Base-by-base conservation (phyloP, 2,329 filamentous ascomycete genomes). In the Ophiostoma perfectum region DNA sequence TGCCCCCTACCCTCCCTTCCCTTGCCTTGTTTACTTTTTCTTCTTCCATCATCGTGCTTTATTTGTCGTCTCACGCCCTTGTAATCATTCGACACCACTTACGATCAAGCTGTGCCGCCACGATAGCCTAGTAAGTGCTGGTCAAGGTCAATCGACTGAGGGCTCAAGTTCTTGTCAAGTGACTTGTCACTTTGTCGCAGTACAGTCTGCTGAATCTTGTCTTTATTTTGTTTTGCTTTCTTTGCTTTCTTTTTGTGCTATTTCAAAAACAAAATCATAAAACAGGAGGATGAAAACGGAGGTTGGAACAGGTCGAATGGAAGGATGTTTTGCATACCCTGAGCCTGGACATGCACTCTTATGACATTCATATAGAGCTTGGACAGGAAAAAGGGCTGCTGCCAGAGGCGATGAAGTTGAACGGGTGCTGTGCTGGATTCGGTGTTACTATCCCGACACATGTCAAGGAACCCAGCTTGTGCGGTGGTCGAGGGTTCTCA, bases 341-440 rank as follows among this genome's bases (percentile, higher is more conserved):
- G 58, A 11, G 44, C 18, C 58, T 63, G 58, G 38, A 63, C 58
- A 63, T 42, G 58, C 58, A 63, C 60, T 63, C 14, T 27, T 63
- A 63, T 63, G 60, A 9, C 18, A 63, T 63, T 63, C 60, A 42
- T 42, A 63, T 42, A 4, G 60, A 18, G 60, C 60, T 27, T 42
- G 60, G 38, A 42, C 60, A 18, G 39, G 60, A 63, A 7, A 63
- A 8, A 44, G 60, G 14, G 38, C 42, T 42, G 39, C 16, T 18
- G 36, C 42, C 16, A 27, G 38, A 14, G 14, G 49, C 27, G 9
- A 12, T 9, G 8, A 27, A 55, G 27, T 9, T 8, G 27, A 9
- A 47, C 16, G 45, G 49, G 18, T 11, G 49, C 7, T 27, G 11
- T 44, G 42, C 6, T 27, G 27, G 27, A 27, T 27, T 27, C 27